phyloP scores from a whole-genome alignment of 345 rosid genomes.

The Dovyalis caffra region DNA sequence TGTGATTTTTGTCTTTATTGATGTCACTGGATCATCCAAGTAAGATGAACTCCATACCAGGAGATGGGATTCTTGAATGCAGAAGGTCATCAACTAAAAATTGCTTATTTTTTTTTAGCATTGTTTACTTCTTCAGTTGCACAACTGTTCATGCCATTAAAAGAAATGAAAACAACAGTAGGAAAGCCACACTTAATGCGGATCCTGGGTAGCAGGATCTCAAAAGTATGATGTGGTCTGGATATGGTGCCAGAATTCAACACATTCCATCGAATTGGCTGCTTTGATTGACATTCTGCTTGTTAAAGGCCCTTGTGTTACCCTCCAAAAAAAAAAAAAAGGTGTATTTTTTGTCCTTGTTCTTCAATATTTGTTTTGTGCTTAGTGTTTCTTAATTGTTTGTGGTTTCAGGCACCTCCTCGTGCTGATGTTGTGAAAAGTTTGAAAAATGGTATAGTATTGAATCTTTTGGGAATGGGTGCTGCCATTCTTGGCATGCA shows the following conservation, averaged over 20 bases:
- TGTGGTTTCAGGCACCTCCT: conserved; percentile 77
- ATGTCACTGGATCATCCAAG: not conserved
- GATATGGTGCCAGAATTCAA: conserved; percentile 3
- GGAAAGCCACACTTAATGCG: not conserved
- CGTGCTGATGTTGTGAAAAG: conserved; percentile 96
- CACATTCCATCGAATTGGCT: not conserved
- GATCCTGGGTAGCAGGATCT: not conserved
- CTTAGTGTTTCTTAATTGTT: not conserved
- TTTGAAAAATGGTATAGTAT: conserved; percentile 71
- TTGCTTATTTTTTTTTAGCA: not conserved
- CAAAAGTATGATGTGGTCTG: not conserved
- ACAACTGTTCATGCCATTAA: not conserved
- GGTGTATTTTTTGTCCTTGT: not conserved
- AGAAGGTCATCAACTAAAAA: not conserved
- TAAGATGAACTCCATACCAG: not conserved
- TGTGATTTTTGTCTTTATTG: not conserved
- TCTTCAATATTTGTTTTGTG: not conserved
- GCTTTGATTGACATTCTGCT: not conserved
- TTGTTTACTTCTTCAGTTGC: not conserved
- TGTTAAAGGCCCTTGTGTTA: not conserved
- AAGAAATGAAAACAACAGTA: not conserved
- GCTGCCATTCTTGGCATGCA: conserved; percentile 93
- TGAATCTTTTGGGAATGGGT: conserved; percentile 93
- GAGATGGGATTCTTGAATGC: not conserved
- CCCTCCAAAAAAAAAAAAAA: not conserved